Evolutionary conservation across 805 yeast genomes (phyloP), one percentile per base, ranked within the genome.

Genomic region (Nakazawaea anatomiae): DNA sequence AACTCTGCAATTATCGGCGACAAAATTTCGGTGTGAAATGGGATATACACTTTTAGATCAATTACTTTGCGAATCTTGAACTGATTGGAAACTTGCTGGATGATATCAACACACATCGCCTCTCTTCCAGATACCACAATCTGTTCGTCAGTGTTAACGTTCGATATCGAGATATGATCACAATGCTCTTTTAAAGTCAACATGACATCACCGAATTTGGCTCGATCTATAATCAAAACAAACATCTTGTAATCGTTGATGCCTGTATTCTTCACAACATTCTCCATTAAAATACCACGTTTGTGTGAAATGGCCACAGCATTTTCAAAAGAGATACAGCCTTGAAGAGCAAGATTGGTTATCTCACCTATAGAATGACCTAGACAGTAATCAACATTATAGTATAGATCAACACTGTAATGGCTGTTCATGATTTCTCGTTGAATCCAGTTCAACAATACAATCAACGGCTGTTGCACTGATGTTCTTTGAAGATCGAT

Each of bases 321-420:
- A 12, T 62, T 44, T 6, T 56, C 58, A 32, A 66, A 57, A 0
- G 61, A 31, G 1, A 69, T 43, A 0, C 57, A 55, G 5, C 52
- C 63, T 53, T 65, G 70, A 4, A 63, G 39, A 3, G 60, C 66
- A 38, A 69, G 42, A 3, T 60, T 51, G 18, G 65, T 55, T 5
- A 69, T 61, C 42, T 69, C 73, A 1, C 73, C 73, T 28, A 69
- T 49, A 5, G 72, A 67, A 52, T 68, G 73, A 8, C 73, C 73
- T 8, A 69, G 39, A 35, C 60, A 52, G 47, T 55, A 61, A 43
- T 65, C 60, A 1, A 59, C 44, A 5, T 25, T 10, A 30, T 53
- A 39, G 12, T 65, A 43, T 3, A 64, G 42, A 48, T 62, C 61
- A 6, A 59, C 36, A 8, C 59, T 61, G 47, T 55, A 54, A n/a